These are phyloP conservation scores for Epichloe brachyelytri DNA, from an alignment of 2,329 filamentous ascomycete genomes.

Conservation along the genomic window DNA sequence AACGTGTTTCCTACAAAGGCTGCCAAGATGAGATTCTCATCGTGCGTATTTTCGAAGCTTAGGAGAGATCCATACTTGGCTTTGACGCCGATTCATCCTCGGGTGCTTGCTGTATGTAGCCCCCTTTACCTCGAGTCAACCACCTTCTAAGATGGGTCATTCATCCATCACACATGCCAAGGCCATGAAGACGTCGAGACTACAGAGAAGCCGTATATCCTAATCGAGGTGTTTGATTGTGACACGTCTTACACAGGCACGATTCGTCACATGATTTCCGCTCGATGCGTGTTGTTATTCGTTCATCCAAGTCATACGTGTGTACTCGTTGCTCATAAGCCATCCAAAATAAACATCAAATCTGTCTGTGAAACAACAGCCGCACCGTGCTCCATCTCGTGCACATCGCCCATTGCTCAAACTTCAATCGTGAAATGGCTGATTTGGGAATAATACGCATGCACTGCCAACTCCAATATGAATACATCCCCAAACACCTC, in stretches of 20 bases:
- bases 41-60: too few relatives aligned
- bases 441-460: constrained; percentile 62
- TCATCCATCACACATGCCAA: background rate
- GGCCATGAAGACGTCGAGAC: too few relatives aligned
- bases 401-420: constrained; percentile 15
- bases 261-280: background rate
- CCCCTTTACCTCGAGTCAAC: background rate
- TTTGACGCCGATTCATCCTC: too few relatives aligned
- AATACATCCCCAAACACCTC: constrained; percentile 57
- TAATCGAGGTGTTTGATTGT: too few relatives aligned
- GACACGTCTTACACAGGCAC: background rate
- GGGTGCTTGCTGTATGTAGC: too few relatives aligned
- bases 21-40: too few relatives aligned
- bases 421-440: constrained; percentile 61
- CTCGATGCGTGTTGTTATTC: constrained; percentile 2
- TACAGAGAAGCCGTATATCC: too few relatives aligned
- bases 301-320: background rate
- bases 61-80: too few relatives aligned
- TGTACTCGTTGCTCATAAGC: background rate
- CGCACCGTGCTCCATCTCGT: background rate
- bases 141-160: background rate
- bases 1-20: too few relatives aligned
- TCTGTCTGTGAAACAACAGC: background rate
- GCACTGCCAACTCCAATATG: constrained; percentile 54
- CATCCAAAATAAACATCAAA: background rate